Conservation (phyloP, 768 basidiomycete species). For the Gloeophyllum trabeum region DNA sequence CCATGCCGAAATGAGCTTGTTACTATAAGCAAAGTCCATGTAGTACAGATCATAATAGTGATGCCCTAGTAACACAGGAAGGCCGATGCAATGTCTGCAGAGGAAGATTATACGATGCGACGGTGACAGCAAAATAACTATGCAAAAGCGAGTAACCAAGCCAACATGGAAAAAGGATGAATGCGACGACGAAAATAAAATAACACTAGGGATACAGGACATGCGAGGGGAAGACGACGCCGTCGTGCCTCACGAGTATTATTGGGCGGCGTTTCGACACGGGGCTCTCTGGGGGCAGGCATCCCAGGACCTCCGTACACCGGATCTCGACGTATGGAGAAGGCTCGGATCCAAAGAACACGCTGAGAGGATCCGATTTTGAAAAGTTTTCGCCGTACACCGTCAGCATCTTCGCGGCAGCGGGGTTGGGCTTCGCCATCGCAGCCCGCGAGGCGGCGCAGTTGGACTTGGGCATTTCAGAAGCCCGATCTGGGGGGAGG, state of each 20-base stretch:
- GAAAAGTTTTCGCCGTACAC: constrained; percentile 86
- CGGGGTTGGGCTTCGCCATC: constrained; percentile 68
- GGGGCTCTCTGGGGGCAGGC: constrained; percentile 64
- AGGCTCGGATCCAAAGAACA: constrained; percentile 83
- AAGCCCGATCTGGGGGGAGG: constrained; percentile 79
- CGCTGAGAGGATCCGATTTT: constrained; percentile 68
- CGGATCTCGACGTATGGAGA: constrained; percentile 83
- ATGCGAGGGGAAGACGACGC: constrained; percentile 79
- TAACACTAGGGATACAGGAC: constrained; percentile 61
- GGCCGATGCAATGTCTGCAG: neutral
- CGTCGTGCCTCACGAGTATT: constrained; percentile 73
- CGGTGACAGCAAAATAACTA: neutral
- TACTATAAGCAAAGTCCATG: too few species aligned
- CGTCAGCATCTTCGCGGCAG: constrained; percentile 71
- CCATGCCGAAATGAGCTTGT: too few species aligned
- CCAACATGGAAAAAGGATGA: constrained; percentile 9
- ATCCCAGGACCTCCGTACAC: constrained; percentile 78
- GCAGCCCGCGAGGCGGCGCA: constrained; percentile 55
- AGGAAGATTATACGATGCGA: neutral
- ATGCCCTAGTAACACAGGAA: neutral
- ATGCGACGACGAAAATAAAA: constrained; percentile 10
- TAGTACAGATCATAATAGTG: constrained; percentile 1
- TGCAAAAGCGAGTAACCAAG: neutral
- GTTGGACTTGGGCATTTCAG: constrained; percentile 69
- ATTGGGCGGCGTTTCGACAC: constrained; percentile 65